These are phyloP conservation scores for Termitomyces sp. DNA, from an alignment of 768 basidiomycete genomes.

Conservation along the genomic window DNA sequence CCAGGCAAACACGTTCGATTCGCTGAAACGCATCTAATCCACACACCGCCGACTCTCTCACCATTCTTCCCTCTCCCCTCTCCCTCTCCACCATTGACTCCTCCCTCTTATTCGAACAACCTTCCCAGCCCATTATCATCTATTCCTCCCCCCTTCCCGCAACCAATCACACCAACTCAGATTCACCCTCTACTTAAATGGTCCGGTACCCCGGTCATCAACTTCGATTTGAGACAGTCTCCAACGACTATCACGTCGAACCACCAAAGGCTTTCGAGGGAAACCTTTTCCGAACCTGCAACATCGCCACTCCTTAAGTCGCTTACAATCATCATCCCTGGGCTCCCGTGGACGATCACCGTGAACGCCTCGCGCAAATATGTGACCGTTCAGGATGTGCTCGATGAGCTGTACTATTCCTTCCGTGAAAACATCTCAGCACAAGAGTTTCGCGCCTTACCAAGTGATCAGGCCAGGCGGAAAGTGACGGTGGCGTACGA, in stretches of 20 bases:
- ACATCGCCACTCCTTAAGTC: constrained; percentile 23
- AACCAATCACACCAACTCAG: neutral
- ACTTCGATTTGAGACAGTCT: constrained; percentile 23
- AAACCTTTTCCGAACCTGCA: constrained; percentile 24
- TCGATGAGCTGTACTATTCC: constrained; percentile 24
- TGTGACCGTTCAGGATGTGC: constrained; percentile 32
- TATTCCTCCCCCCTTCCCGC: neutral
- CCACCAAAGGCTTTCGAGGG: constrained; percentile 18
- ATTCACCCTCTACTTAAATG: constrained; percentile 22
- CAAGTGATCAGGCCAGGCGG: constrained; percentile 26
- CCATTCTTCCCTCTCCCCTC: constrained; percentile 10
- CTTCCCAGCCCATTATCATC: constrained; percentile 4
- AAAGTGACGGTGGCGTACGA: constrained; percentile 42
- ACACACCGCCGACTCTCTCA: constrained; percentile 10
- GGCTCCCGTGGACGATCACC: constrained; percentile 29
- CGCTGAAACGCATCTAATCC: constrained; percentile 1
- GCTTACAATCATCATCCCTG: constrained; percentile 22
- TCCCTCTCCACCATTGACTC: constrained; percentile 7
- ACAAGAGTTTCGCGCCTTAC: constrained; percentile 36
- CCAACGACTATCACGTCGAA: constrained; percentile 20
- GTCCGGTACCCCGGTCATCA: constrained; percentile 14
- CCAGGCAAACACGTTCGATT: constrained; percentile 18
- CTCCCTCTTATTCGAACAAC: neutral
- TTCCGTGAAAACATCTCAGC: constrained; percentile 36
- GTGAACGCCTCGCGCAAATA: constrained; percentile 22